Evolutionary conservation across 148 eudicot genomes (phyloP).

Genomic region (Camellia lanceoleosa): DNA sequence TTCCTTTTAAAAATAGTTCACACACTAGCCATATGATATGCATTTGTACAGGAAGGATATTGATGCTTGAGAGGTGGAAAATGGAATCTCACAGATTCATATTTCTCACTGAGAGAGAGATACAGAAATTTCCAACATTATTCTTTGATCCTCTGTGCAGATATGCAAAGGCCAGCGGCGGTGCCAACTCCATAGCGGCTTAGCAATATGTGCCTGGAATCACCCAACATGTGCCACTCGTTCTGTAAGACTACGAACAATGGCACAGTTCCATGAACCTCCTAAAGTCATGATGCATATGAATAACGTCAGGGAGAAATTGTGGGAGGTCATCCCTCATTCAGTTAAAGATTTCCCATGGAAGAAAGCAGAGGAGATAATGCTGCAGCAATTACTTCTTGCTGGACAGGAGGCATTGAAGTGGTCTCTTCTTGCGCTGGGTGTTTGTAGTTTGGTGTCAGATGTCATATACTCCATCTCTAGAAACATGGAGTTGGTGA

Average conservation of each 20-base stretch:
- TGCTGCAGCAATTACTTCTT: constrained; percentile 19
- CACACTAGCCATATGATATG: neutral
- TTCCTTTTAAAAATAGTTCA: neutral
- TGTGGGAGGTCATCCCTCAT: constrained; percentile 32
- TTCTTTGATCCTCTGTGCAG: constrained; percentile 13
- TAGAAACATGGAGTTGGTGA: constrained; percentile 45
- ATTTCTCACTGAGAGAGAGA: too few species aligned
- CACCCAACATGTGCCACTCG: constrained; percentile 15
- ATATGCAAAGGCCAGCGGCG: constrained; percentile 4
- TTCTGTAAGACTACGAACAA: constrained; percentile 24
- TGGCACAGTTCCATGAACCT: constrained; percentile 32
- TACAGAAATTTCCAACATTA: neutral
- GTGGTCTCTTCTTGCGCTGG: constrained; percentile 38
- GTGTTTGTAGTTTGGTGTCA: constrained; percentile 26
- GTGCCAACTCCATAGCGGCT: constrained; percentile 8
- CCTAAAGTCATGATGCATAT: constrained; percentile 23
- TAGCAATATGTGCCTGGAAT: constrained; percentile 1
- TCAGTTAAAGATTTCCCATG: constrained; percentile 43
- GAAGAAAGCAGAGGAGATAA: constrained; percentile 36
- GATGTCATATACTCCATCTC: constrained; percentile 39
- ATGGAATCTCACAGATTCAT: neutral
- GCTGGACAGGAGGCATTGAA: constrained; percentile 31
- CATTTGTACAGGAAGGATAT: neutral
- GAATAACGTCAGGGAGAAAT: constrained; percentile 25
- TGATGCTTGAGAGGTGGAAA: neutral